These are phyloP conservation scores for Allomyces macrogynus DNA, from an alignment of 192 early-diverging fungal species.

Conservation along the genomic window DNA sequence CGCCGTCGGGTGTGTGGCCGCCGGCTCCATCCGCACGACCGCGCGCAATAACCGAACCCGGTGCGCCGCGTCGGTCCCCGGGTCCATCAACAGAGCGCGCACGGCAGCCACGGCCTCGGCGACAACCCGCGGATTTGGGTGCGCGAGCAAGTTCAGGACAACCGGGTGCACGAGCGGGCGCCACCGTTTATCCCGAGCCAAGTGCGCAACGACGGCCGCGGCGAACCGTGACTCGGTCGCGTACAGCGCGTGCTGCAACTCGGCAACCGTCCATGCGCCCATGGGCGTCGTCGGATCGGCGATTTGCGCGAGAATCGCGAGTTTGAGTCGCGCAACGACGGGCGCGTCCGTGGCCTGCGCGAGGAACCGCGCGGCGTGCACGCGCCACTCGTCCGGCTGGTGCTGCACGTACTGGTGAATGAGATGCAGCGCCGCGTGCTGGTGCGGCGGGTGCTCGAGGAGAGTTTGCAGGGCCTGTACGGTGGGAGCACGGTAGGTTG, in stretches of 20 bases:
- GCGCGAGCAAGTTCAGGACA: not conserved
- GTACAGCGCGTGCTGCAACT: not conserved
- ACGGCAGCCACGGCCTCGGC: not conserved
- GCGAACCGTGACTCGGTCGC: not conserved
- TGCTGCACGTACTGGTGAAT: too few species aligned
- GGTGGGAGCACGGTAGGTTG: too few species aligned
- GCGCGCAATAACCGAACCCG: not conserved
- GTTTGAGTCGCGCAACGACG: too few species aligned
- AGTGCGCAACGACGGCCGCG: not conserved
- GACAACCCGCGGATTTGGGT: not conserved
- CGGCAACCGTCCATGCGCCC: not conserved
- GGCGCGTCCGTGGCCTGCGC: too few species aligned
- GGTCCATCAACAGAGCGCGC: not conserved
- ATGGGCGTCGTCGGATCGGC: too few species aligned
- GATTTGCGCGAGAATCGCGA: too few species aligned
- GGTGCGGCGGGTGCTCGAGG: too few species aligned
- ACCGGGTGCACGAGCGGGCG: not conserved
- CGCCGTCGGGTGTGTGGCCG: not conserved
- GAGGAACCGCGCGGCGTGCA: too few species aligned
- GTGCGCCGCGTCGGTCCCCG: not conserved
- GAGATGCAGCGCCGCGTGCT: too few species aligned
- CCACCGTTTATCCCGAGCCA: not conserved
- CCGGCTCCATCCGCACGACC: not conserved
- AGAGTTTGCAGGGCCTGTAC: too few species aligned
- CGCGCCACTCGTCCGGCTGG: too few species aligned